Conservation (phyloP, 176 grass and related monocot species). For the Carex parvula region DNA sequence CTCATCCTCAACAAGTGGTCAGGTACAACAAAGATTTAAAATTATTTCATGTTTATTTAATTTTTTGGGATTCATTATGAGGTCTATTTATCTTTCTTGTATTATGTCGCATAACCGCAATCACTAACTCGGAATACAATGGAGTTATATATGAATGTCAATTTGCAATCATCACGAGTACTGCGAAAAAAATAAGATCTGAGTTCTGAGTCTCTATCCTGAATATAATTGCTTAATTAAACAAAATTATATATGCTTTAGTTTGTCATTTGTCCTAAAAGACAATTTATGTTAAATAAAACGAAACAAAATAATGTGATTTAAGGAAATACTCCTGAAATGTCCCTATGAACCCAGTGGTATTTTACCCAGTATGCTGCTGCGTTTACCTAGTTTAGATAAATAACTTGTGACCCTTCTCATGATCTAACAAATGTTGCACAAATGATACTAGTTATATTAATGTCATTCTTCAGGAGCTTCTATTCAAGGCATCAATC, state of each 20-base stretch:
- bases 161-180: neutral
- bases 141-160: too few relatives aligned
- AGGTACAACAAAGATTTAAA: neutral
- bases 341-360: neutral
- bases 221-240: too few relatives aligned
- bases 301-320: neutral
- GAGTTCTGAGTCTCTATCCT: too few relatives aligned
- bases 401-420: neutral
- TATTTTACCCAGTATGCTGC: neutral
- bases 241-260: neutral
- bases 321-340: neutral
- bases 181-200: neutral
- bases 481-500: conserved; percentile 33
- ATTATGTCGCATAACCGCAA: neutral
- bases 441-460: neutral
- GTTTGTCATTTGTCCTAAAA: neutral
- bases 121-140: neutral
- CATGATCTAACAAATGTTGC: neutral
- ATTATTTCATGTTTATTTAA: neutral
- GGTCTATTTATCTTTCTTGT: neutral
- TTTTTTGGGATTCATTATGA: neutral
- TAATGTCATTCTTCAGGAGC: conserved; percentile 22
- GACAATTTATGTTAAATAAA: neutral
- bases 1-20: conserved; percentile 32
- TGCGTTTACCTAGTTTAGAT: neutral